Base-by-base conservation (phyloP, 148 eudicot genomes). In the Cornus kousa region DNA sequence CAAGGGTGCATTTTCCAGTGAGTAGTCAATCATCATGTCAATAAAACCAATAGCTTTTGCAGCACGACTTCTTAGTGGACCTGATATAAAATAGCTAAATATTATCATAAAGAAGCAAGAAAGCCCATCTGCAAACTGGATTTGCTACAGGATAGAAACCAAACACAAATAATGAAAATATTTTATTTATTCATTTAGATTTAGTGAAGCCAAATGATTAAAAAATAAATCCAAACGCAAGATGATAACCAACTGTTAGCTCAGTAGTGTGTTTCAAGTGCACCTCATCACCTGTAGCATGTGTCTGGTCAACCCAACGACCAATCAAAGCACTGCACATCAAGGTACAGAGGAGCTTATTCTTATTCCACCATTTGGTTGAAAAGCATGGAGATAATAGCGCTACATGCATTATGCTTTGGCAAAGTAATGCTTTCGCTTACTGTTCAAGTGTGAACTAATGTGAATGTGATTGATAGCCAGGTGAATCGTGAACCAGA, bases 11-110 rank as follows among this genome's bases (percentile, higher is more conserved):
- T 95, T 95, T 37, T 79, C 97, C 53, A 83, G 70, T 23, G 97
- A 95, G 74, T 93, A 95, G 80, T 95, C 91, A 7, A 95, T 95
- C 97, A 95, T 93, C 97, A 91, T 92, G 60, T 93, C 99, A 13
- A 95, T 93, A 72, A 93, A 95, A 64, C 99, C 99, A 75, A 93
- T 95, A 71, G 99, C 97, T 85, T 95, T 95, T 77, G 99, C 99
- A 83, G 99, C 99, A 76, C 99, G 97, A 70, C 99, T 95, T 87
- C 97, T 89, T 3, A 95, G 87, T 62, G 99, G 99, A 35, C 99
- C 99, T 95, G 90, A 37, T 31, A 64, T 0, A 74, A 59, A 4
- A 57, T 71, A 11, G 1, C 13, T 62, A 9, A 64, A 33, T 64
- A 65, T 76, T 9, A 69, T 46, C 48, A 35, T 46, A 69, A 69